Conservation (phyloP, 495 filamentous ascomycete genomes). For the Xylaria castorea region DNA sequence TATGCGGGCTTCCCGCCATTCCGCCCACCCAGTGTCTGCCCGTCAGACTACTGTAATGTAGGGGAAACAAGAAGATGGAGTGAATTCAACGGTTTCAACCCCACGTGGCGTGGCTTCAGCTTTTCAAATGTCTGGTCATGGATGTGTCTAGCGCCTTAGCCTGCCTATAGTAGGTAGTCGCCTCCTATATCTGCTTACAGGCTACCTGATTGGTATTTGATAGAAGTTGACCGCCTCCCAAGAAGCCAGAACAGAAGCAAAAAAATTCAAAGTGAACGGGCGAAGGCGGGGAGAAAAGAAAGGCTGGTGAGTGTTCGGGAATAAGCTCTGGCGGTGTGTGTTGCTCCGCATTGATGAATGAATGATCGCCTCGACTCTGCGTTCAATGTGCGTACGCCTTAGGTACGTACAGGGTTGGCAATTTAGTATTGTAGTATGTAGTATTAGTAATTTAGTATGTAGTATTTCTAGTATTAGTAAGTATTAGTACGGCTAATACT, state of each 20-base stretch:
- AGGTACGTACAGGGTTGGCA: too few species aligned
- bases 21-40: constrained; percentile 2
- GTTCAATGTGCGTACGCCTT: background rate
- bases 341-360: constrained; percentile 19
- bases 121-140: constrained; percentile 1
- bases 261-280: background rate
- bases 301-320: background rate
- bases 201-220: background rate
- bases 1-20: background rate
- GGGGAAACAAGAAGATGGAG: constrained; percentile 12
- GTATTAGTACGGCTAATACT: too few species aligned
- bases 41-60: background rate
- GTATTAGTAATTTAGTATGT: too few species aligned
- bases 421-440: too few species aligned
- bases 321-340: constrained; percentile 13
- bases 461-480: too few species aligned
- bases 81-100: constrained; percentile 3
- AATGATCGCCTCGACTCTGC: constrained; percentile 8
- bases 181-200: background rate
- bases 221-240: background rate
- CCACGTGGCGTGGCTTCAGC: constrained; percentile 19
- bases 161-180: too few species aligned
- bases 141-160: background rate
- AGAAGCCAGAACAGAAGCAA: background rate
- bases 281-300: background rate